phyloP scores from a whole-genome alignment of 2,329 filamentous ascomycete species.

The Ophiostoma angusticollis region DNA sequence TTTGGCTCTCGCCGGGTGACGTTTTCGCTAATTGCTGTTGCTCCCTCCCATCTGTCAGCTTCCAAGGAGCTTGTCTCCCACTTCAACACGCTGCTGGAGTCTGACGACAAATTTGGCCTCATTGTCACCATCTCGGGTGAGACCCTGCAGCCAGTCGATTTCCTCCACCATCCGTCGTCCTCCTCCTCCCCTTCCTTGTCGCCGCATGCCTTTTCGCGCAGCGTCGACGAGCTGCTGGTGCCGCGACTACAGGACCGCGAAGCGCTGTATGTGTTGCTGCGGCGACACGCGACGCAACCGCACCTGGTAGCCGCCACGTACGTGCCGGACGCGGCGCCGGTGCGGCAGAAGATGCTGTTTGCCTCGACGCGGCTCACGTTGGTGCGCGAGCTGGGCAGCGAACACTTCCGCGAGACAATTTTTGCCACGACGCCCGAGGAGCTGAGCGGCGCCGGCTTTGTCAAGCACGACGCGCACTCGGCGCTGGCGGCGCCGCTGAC shows the following conservation, averaged over 20 bases:
- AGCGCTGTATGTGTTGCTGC: slow-evolving; percentile 63
- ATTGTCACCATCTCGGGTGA: slow-evolving; percentile 59
- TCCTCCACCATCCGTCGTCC: slow-evolving; percentile 39
- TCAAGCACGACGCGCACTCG: slow-evolving; percentile 56
- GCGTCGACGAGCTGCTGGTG: slow-evolving; percentile 46
- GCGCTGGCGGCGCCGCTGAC: slow-evolving; percentile 58
- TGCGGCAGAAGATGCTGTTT: slow-evolving; percentile 80
- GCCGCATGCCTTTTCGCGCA: slow-evolving; percentile 49
- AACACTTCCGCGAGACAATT: slow-evolving; percentile 65
- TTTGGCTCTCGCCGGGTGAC: no score
- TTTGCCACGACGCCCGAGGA: slow-evolving; percentile 60
- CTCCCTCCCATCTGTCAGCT: slow-evolving; percentile 32
- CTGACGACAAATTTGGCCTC: slow-evolving; percentile 51
- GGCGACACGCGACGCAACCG: slow-evolving; percentile 46
- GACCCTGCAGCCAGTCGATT: slow-evolving; percentile 46
- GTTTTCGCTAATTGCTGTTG: not conserved
- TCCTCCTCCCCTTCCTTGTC: slow-evolving; percentile 37
- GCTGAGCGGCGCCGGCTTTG: slow-evolving; percentile 56
- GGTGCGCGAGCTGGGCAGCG: slow-evolving; percentile 61
- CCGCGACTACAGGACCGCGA: slow-evolving; percentile 51
- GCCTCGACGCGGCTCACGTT: slow-evolving; percentile 65
- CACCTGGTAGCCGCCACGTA: slow-evolving; percentile 61
- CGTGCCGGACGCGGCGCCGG: slow-evolving; percentile 64
- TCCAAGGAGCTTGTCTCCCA: slow-evolving; percentile 64
- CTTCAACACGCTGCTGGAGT: slow-evolving; percentile 57